Percentiles rank a stretch among this genome's conserved stretches.
Conservation (phyloP, 306 rosid species). For the Cyamopsis tetragonoloba region DNA sequence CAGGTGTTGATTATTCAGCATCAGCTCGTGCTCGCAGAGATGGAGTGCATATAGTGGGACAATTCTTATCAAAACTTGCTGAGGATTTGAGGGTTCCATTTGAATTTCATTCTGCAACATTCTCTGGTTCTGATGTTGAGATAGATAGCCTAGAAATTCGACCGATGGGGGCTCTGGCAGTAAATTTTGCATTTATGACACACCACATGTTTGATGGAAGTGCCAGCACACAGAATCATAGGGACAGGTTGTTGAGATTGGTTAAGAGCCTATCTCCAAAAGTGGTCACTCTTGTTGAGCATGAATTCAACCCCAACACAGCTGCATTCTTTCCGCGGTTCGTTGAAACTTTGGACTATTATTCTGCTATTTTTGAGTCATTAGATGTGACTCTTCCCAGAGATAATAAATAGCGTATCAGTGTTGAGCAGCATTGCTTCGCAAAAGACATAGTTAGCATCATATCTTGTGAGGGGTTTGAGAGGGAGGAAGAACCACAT, state of each 20-base stretch:
- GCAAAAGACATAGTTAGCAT: constrained; percentile 72
- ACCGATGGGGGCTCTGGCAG: constrained; percentile 60
- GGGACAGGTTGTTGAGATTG: constrained; percentile 60
- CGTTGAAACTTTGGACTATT: constrained; percentile 55
- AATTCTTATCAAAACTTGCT: constrained; percentile 57
- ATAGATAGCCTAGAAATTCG: constrained; percentile 39
- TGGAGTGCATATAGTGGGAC: constrained; percentile 58
- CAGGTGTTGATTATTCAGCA: constrained; percentile 60
- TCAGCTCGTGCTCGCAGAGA: no score
- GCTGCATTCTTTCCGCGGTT: constrained; percentile 66
- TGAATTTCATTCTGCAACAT: constrained; percentile 55
- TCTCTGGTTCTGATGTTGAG: constrained; percentile 56
- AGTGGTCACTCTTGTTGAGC: constrained; percentile 80
- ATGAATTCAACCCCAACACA: constrained; percentile 66
- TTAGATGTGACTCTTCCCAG: constrained; percentile 63
- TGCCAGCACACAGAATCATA: constrained; percentile 61
- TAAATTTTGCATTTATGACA: constrained; percentile 70
- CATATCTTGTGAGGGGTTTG: constrained; percentile 67
- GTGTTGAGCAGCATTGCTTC: constrained; percentile 75
- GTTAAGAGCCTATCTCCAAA: constrained; percentile 73
- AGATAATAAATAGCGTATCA: constrained; percentile 55
- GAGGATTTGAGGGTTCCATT: constrained; percentile 58
- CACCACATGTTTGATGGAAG: constrained; percentile 83
- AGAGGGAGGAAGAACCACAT: constrained; percentile 74
- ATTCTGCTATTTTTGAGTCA: constrained; percentile 70